Base-by-base conservation (phyloP, 202 grass and related monocot species). In the Panicum virgatum region DNA sequence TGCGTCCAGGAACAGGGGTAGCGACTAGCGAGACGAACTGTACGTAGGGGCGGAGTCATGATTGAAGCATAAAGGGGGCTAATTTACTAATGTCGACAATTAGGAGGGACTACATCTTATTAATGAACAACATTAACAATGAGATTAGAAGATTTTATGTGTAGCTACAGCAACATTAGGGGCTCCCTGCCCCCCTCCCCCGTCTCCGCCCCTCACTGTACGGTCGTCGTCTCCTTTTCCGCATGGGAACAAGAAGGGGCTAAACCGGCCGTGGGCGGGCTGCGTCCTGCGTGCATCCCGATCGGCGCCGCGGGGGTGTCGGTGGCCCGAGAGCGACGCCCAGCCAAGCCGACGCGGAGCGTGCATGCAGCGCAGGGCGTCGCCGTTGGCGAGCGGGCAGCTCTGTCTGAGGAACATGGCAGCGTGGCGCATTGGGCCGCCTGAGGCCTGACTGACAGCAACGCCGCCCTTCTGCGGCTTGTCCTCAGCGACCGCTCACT, bases 301-400 rank as follows among this genome's bases (percentile, higher is more conserved):
- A 75, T 54, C 50, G 34, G 3, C 22, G n/a, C 25, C 3, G 69
- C 8, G 23, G 25, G 23, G 7, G 83, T 53, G 83, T 85, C 83
- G 83, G 83, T 85, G 83, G 66, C 66, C 66, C 26, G 83, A 85
- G 65, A 79, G 66, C 75, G 68, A 85, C 54, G 66, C 43, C 43
- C 38, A 62, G 74, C 82, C 53, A 32, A 44, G 34, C 26, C 64
- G 25, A 71, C 54, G 39, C 36, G n/a, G 29, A 12, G 9, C 60
- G 2, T 45, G 53, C 52, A 26, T 40, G 82, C 52, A 25, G 51
- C 4, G 56, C 56, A 59, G 25, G 57, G 73, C 27, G 7, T 14
- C 2, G 26, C 38, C 40, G 15, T 39, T 62, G 58, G 29, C 56
- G 43, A 36, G 14, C 7, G 34, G 32, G 51, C 38, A 70, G n/a